Evolutionary conservation across 164 flowering plant genomes (phyloP), one percentile per base, ranked within the genome.

Genomic region (Vitis rotundifolia): DNA sequence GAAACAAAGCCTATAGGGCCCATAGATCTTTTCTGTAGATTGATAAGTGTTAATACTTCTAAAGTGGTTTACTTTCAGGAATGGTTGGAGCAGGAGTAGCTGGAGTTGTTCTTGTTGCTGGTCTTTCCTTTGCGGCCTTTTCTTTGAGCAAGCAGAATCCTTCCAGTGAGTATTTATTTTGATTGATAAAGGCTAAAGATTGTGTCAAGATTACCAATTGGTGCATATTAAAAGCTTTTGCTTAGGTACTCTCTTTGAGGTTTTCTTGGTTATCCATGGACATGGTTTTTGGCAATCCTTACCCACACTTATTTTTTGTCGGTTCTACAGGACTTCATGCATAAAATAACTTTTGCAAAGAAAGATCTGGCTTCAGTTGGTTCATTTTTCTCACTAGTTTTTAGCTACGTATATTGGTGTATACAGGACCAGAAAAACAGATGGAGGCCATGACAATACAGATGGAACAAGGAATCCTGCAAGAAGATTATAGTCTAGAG

Each of bases 31-130:
- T 37, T 37, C 44, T 37, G 7, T 37, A 1, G 44, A 37, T 37
- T 37, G 44, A 37, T 37, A 37, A 37, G 83, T 87, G 77, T 82
- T 87, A 80, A 86, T 83, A 80, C 76, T 76, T 78, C 9, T 73
- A 51, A 77, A 82, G 81, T 88, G 83, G 88, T 76, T 78, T 77
- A 68, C 71, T 89, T 82, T 83, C 98, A 93, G 98, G 93, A 66
- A 63, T 86, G 70, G 75, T 86, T 60, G 87, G 88, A 66, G 88
- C 89, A 49, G 94, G 89, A 81, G 71, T 85, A 16, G 92, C 91
- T 22, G 95, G 92, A 55, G 77, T 86, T 69, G 15, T 93, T 70
- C 82, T 95, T 63, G 82, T 84, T 71, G 82, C 88, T 58, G 98
- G 94, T 29, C 80, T 93, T 70, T 74, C 87, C 54, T 81, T 87